Base-by-base conservation (phyloP, 2,329 filamentous ascomycete species). In the Venturia effusa region DNA sequence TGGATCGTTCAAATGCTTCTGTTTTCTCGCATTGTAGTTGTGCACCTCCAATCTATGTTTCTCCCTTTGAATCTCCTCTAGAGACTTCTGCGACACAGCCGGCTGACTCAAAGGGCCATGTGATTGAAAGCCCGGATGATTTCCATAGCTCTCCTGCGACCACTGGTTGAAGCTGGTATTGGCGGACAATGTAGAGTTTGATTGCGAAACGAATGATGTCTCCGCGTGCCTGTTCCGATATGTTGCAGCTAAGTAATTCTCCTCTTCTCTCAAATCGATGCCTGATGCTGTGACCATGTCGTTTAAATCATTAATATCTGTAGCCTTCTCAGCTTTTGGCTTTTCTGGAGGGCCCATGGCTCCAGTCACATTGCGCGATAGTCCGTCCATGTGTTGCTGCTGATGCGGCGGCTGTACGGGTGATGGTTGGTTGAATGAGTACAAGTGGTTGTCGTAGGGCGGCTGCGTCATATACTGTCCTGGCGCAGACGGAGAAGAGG, bases 281-380 rank as follows among this genome's bases (percentile, higher is more conserved):
- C 91, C 92, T 19, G 91, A 93, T 22, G 89, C 90, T 22, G 88
- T 87, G 63, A 96, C 76, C 61, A 92, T 89, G 76, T 97, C 92
- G 68, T 88, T 90, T 57, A 92, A 83, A 70, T 96, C 90, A 69
- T 92, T 90, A 15, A 80, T 75, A 59, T 79, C 77, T 32, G 83
- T 81, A 54, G 85, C 83, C 67, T 81, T 80, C 64, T 88, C 88
- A 22, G 80, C 79, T 65, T 79, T 32, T 19, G 60, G 60, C 22
- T 55, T 55, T 48, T 65, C 64, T 39, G 61, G 84, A 55, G 84
- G 85, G 4, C 83, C 83, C 84, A 87, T 87, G 7, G 79, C 77
- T 48, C 80, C 80, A 40, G 40, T 22, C 6, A 30, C 24, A 13
- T 39, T 32, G 37, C 34, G 45, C 15, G 60, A 41, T 37, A 41